phyloP scores from a whole-genome alignment of 805 yeast species.

The Kluyveromyces lactis region DNA sequence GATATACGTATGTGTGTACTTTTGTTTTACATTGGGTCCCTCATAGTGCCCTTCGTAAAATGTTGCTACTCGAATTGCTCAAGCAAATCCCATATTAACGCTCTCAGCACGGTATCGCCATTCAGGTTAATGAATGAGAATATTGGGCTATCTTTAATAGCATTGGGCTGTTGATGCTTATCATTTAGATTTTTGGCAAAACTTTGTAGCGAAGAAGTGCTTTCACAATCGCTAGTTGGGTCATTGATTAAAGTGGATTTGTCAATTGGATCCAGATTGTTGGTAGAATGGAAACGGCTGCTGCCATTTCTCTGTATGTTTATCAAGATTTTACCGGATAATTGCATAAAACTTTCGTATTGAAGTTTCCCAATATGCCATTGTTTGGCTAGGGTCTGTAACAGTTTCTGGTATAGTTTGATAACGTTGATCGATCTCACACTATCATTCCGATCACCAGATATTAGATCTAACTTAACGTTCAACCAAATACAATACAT shows the following conservation, averaged over 20 bases:
- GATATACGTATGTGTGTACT: no score
- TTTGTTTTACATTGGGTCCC: no score
- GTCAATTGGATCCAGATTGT: no score
- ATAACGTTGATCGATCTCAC: neutral
- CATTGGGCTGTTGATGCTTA: no score
- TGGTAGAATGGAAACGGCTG: no score
- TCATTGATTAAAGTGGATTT: no score
- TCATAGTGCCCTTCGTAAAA: no score
- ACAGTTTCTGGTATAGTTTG: neutral
- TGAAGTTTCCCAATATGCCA: constrained; percentile 21
- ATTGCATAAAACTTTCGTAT: constrained; percentile 23
- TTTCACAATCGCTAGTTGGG: no score
- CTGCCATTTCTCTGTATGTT: constrained; percentile 8
- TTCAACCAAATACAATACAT: constrained; percentile 7
- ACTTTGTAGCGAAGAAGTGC: neutral
- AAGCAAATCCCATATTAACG: neutral
- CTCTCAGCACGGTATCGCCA: neutral
- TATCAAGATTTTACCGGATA: constrained; percentile 13
- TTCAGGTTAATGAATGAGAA: no score
- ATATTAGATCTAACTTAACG: neutral
- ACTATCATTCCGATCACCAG: neutral
- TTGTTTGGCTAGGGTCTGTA: constrained; percentile 24
- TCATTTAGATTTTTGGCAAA: neutral
- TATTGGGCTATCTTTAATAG: no score
- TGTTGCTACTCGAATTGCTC: no score